Base-by-base conservation (phyloP, 2,329 filamentous ascomycete species). In the Pseudogymnoascus sp. region DNA sequence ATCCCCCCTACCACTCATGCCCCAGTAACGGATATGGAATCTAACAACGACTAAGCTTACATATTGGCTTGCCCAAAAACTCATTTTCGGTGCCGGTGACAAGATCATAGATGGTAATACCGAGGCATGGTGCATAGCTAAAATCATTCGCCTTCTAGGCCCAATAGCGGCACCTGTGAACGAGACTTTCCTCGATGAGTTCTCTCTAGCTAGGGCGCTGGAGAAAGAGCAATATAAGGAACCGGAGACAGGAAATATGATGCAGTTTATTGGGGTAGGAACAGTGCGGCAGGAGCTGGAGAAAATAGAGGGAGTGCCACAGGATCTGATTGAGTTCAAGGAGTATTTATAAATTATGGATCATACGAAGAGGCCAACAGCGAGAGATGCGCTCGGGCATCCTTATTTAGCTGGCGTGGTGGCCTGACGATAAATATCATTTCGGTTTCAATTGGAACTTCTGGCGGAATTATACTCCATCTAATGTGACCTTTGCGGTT, bases 71-170 rank as follows among this genome's bases (percentile, higher is more conserved):
- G 60, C 61, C 33, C 45, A 52, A n/a, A 33, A 27, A 3, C n/a
- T 55, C 15, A 58, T 70, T 9, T 69, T 70, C 59, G 67, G 67
- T 10, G 21, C 60, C 2, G 25, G 36, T 1, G 66, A 69, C 59
- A 70, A 68, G 35, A 63, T 65, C 10, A 60, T 69, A 35, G 60
- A 70, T 60, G 62, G 58, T 10, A 55, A 42, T 4, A 64, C 63
- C 5, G 67, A 69, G 63, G 60, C 66, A 21, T 69, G 65, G 65
- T 69, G 67, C 58, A 68, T 69, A 55, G 67, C 68, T 2, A 68
- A 69, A 58, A 64, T 69, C 33, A 63, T 64, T 6, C 62, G 64
- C 62, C 65, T 68, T 9, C 39, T 69, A 58, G 64, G 67, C 7
- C 63, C 64, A 2, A 59, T 69, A 33, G 59, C 39, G 52, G 37